Evolutionary conservation across 2,329 filamentous ascomycete genomes (phyloP).

Genomic region (Lasiodiplodia gonubiensis): DNA sequence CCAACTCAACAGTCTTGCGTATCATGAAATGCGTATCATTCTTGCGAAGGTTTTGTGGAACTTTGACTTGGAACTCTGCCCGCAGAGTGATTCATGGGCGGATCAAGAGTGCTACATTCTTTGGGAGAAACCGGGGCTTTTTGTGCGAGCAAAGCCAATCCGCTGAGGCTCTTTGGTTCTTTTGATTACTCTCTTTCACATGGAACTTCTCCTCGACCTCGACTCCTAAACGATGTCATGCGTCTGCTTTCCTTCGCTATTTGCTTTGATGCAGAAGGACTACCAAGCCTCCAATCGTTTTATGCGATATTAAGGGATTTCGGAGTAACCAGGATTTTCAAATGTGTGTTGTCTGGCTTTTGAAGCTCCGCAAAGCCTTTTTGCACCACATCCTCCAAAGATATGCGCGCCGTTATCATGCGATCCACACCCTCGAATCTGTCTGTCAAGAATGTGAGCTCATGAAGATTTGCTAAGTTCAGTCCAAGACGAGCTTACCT

Average conservation of each 20-base stretch:
- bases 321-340: constrained; percentile 63
- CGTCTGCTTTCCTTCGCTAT: background rate
- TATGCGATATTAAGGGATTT: constrained; percentile 13
- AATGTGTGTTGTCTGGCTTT: constrained; percentile 65
- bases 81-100: constrained; percentile 38
- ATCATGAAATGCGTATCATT: constrained; percentile 51
- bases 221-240: background rate
- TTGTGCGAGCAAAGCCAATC: no score
- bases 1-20: constrained; percentile 36
- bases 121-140: constrained; percentile 42
- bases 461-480: background rate
- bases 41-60: constrained; percentile 44
- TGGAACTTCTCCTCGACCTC: background rate
- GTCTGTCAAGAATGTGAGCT: constrained; percentile 32
- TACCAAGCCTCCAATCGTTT: background rate
- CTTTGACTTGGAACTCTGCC: constrained; percentile 47
- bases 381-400: constrained; percentile 61
- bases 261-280: background rate
- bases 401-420: constrained; percentile 67
- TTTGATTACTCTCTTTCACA: no score
- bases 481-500: constrained; percentile 33
- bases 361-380: constrained; percentile 64
- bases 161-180: no score
- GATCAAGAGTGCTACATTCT: constrained; percentile 43
- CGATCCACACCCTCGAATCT: constrained; percentile 41